These are phyloP conservation scores for Jacaranda mimosifolia DNA, from an alignment of 257 asterid species.

Conservation along the genomic window DNA sequence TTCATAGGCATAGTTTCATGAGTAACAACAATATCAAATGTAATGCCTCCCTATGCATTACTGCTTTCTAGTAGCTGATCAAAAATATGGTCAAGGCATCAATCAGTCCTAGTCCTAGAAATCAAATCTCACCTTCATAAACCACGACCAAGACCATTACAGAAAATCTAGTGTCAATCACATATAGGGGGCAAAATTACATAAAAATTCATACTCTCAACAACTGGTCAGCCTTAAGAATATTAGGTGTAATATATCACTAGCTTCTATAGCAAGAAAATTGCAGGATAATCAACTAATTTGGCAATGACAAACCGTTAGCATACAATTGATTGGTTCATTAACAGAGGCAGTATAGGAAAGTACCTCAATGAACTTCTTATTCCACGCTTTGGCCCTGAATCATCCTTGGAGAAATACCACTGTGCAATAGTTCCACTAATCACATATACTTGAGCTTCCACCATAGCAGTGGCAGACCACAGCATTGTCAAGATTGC, in stretches of 20 bases:
- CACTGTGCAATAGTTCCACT: slow-evolving; percentile 93
- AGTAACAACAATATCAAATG: slow-evolving; percentile 5
- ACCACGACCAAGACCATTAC: slow-evolving; percentile 25
- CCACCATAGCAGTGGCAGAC: slow-evolving; percentile 90
- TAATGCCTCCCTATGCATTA: slow-evolving; percentile 2
- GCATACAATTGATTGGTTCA: background rate
- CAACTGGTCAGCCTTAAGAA: slow-evolving; percentile 9
- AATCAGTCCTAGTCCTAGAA: background rate
- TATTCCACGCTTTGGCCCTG: slow-evolving; percentile 75
- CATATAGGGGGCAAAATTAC: background rate
- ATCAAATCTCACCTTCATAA: background rate
- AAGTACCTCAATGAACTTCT: slow-evolving; percentile 83
- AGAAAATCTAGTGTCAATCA: background rate
- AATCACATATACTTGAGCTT: slow-evolving; percentile 91
- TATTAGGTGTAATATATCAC: background rate
- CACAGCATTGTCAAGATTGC: slow-evolving; percentile 94
- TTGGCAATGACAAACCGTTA: background rate
- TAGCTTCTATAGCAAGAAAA: slow-evolving; percentile 9
- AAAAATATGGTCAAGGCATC: slow-evolving; percentile 7
- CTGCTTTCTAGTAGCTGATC: background rate
- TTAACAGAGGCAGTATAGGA: slow-evolving; percentile 20
- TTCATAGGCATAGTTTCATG: background rate
- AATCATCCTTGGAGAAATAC: slow-evolving; percentile 86
- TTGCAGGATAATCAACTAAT: slow-evolving; percentile 14
- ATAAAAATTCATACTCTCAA: background rate